phyloP scores from a whole-genome alignment of 2,329 filamentous ascomycete species.

The Beauveria sp. region DNA sequence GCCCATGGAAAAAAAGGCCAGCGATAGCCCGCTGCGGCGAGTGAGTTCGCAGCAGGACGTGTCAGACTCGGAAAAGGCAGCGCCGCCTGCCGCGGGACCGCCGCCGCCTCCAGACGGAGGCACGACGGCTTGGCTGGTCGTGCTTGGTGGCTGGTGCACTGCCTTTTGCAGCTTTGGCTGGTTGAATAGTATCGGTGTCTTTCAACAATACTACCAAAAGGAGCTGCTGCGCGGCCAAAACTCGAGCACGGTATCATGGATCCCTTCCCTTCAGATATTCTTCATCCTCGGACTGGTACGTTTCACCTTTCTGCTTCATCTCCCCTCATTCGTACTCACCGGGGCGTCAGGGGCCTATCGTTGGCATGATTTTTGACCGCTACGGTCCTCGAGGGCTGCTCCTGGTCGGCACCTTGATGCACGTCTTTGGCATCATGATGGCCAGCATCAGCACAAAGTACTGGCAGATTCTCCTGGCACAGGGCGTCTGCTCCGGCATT shows the following conservation, averaged over 20 bases:
- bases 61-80: conserved; percentile 4
- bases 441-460: conserved; percentile 38
- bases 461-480: conserved; percentile 33
- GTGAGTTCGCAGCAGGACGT: not conserved
- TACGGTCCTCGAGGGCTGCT: conserved; percentile 53
- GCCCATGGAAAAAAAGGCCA: not conserved
- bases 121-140: conserved; percentile 28
- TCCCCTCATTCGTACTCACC: not conserved
- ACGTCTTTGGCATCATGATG: conserved; percentile 59
- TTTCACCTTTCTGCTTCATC: not conserved
- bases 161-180: conserved; percentile 34
- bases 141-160: conserved; percentile 32
- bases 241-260: conserved; percentile 53
- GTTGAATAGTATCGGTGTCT: conserved; percentile 37
- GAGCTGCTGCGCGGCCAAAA: conserved; percentile 40
- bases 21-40: not conserved
- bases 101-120: conserved; percentile 22
- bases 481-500: conserved; percentile 30
- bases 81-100: not conserved
- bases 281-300: conserved; percentile 42
- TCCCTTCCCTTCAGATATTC: conserved; percentile 47
- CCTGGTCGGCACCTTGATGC: conserved; percentile 42
- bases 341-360: conserved; percentile 41
- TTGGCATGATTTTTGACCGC: conserved; percentile 56
- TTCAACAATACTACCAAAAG: conserved; percentile 51